Percentiles rank a stretch among this genome's conserved stretches.
phyloP scores from a whole-genome alignment of 176 grass and related monocot genomes.

The Pontederia crassipes region DNA sequence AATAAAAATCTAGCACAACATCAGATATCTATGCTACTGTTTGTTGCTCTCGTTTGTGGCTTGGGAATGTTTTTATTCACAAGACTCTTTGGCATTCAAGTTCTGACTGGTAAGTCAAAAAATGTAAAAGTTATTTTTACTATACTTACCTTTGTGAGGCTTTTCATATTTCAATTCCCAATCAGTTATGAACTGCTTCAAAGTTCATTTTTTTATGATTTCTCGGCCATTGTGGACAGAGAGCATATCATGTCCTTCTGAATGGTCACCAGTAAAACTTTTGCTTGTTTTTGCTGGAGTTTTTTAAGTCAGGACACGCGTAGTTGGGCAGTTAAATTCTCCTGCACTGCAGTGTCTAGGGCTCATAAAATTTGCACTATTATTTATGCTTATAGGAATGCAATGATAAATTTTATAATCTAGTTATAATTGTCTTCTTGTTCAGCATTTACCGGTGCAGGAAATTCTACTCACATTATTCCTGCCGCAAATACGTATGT shows the following conservation, averaged over 20 bases:
- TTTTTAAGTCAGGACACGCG: too few species aligned
- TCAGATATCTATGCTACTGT: slow-evolving; percentile 87
- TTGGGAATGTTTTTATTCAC: slow-evolving; percentile 83
- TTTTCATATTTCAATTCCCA: not conserved
- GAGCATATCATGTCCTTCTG: too few species aligned
- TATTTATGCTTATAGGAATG: not conserved
- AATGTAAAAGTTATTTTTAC: not conserved
- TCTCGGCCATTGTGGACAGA: too few species aligned
- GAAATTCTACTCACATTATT: slow-evolving; percentile 65
- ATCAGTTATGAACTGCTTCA: too few species aligned
- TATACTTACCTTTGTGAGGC: not conserved
- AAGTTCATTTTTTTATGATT: too few species aligned
- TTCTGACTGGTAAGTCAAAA: slow-evolving; percentile 49
- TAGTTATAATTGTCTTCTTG: slow-evolving; percentile 15
- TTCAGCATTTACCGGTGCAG: slow-evolving; percentile 80
- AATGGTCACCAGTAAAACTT: too few species aligned
- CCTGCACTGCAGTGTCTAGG: not conserved
- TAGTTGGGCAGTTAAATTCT: too few species aligned
- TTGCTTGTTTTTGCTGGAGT: too few species aligned
- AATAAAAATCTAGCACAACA: slow-evolving; percentile 68
- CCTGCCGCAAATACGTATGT: slow-evolving; percentile 75
- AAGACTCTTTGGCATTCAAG: slow-evolving; percentile 55
- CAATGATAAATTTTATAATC: not conserved
- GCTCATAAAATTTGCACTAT: not conserved
- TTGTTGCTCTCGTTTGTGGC: slow-evolving; percentile 71